phyloP scores from a whole-genome alignment of 2,329 filamentous ascomycete genomes.

The Sphaceloma murrayae region DNA sequence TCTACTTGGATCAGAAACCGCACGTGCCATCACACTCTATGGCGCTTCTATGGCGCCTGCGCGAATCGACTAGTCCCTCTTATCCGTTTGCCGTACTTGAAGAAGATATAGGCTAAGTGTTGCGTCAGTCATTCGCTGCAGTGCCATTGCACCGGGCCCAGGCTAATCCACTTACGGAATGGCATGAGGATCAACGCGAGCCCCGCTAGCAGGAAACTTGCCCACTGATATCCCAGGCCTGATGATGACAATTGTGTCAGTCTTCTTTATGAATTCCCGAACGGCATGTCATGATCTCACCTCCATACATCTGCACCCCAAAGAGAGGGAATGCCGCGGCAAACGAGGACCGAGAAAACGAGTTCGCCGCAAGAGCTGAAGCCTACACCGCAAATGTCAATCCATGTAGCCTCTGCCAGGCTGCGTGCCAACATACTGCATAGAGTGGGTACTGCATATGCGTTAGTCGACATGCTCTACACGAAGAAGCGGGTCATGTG shows the following conservation, averaged over 20 bases:
- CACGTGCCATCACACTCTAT: conserved; percentile 7
- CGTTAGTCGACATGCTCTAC: background rate
- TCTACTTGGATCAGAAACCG: conserved; percentile 8
- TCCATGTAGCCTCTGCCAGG: background rate
- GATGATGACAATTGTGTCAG: conserved; percentile 32
- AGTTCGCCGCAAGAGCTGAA: conserved; percentile 42
- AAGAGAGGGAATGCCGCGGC: conserved; percentile 39
- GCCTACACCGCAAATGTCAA: conserved; percentile 24
- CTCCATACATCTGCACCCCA: conserved; percentile 44
- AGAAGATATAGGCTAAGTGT: conserved; percentile 37
- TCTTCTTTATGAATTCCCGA: conserved; percentile 27
- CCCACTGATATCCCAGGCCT: conserved; percentile 43
- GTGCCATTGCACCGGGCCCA: conserved; percentile 22
- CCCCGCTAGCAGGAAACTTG: conserved; percentile 39
- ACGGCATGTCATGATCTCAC: conserved; percentile 29
- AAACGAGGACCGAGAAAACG: conserved; percentile 40
- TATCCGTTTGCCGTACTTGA: conserved; percentile 40
- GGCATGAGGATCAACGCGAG: conserved; percentile 42
- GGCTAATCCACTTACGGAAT: conserved; percentile 27
- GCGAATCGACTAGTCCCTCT: conserved; percentile 41
- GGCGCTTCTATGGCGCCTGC: conserved; percentile 1
- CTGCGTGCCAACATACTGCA: conserved; percentile 24
- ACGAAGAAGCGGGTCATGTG: background rate
- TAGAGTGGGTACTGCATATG: conserved; percentile 38
- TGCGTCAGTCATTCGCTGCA: conserved; percentile 20